Evolutionary conservation across 805 yeast genomes (phyloP), one percentile per base, ranked within the genome.

Genomic region (Yarrowia alimentaria): DNA sequence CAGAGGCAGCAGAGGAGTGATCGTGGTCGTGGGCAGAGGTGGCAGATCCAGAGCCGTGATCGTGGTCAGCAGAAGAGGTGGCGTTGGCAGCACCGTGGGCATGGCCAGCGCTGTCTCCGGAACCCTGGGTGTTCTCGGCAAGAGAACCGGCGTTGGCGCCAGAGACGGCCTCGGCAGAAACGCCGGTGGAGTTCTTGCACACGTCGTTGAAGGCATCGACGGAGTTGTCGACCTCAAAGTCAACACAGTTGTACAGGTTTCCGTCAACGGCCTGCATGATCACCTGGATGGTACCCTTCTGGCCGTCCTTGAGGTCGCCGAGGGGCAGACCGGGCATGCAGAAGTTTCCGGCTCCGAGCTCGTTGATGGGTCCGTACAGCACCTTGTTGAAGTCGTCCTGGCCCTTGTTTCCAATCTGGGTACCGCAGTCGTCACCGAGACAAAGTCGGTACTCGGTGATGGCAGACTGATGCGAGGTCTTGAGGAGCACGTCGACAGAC

Each of bases 221-320:
- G 16, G 43, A 32, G 47, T 34, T 22, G 22, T 56, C 45, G 17
- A 61, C 31, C 19, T 54, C 37, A 33, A 61, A 51, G 30, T 61
- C 64, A 17, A 62, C 58, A 32, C 64, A 61, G 37, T 61, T 61
- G 58, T 60, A 61, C 20, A 61, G 58, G 32, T 59, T 53, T 7
- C 64, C 64, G 31, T 61, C 64, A 19, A 53, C 59, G 14, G 61
- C 54, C 38, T 31, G 30, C 53, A 51, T 53, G 47, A 53, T 55
- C 40, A 61, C 59, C 57, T 61, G 64, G 28, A 61, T 51, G 42
- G 64, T 61, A 22, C 58, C 62, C 35, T 58, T 57, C 20, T 53
- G 28, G 21, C 60, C 60, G 33, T 55, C 48, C 18, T 51, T 18
- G 17, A 55, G 50, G n/a, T 35, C 33, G 6, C 22, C 26, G 24